Conservation (phyloP, 441 rosid genomes). For the Adansonia rubrostipa region DNA sequence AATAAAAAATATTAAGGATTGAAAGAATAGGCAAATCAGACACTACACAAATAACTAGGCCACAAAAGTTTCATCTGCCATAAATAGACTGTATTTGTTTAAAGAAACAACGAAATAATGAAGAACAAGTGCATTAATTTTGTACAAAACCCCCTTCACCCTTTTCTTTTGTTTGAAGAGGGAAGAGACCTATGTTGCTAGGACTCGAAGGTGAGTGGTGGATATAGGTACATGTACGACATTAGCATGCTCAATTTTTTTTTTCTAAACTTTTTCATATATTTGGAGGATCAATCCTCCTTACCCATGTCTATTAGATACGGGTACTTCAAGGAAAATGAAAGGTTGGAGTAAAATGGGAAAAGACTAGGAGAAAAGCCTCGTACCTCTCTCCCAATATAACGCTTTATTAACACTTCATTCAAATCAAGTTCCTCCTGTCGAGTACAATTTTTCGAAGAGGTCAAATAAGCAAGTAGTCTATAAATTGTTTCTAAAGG, state of each 20-base stretch:
- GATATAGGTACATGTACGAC: no score
- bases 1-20: neutral
- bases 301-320: no score
- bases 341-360: no score
- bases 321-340: no score
- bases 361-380: neutral
- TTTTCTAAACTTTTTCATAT: no score
- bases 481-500: neutral
- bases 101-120: neutral
- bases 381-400: constrained; percentile 85
- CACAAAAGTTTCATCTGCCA: neutral
- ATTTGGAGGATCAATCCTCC: no score
- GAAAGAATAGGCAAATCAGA: neutral
- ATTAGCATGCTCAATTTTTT: no score
- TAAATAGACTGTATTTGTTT: neutral
- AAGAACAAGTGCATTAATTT: constrained; percentile 9
- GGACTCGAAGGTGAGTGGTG: no score
- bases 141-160: constrained; percentile 6
- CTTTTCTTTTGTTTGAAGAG: constrained; percentile 8
- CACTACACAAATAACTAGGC: constrained; percentile 8
- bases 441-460: constrained; percentile 17
- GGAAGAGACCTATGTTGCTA: neutral
- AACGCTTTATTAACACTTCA: constrained; percentile 62
- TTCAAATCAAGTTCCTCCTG: constrained; percentile 92
- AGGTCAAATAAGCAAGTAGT: constrained; percentile 5